Percentiles rank a stretch among this genome's conserved stretches.
Evolutionary conservation across 352 stramenopile species (phyloP).

Genomic region (Phytophthora fragariae): DNA sequence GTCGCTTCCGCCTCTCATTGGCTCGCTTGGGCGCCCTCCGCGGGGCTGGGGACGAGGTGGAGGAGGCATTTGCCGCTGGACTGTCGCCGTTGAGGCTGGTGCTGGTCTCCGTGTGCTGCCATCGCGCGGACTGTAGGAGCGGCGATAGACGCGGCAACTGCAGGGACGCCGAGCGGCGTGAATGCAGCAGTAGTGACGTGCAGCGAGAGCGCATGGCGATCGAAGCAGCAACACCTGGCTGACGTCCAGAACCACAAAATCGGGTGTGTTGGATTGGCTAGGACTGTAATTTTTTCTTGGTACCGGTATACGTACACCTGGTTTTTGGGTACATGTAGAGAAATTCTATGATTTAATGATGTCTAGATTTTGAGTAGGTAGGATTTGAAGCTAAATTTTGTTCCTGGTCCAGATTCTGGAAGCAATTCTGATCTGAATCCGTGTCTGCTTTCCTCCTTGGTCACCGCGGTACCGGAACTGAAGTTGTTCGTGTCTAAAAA

Average conservation of each 20-base stretch:
- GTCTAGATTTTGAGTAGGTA: too few relatives aligned
- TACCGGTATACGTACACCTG: too few relatives aligned
- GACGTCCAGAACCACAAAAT: constrained; percentile 19
- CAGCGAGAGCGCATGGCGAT: constrained; percentile 18
- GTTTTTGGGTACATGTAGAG: too few relatives aligned
- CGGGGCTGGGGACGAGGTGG: constrained; percentile 5
- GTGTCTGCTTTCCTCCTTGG: not conserved
- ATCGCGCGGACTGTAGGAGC: constrained; percentile 24
- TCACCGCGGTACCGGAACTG: not conserved
- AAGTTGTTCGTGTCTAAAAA: too few relatives aligned
- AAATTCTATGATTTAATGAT: too few relatives aligned
- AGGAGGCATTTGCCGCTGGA: not conserved
- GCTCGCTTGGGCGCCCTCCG: constrained; percentile 28
- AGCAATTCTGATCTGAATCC: not conserved
- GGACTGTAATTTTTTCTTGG: too few relatives aligned
- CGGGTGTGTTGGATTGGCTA: not conserved
- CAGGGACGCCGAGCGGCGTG: constrained; percentile 11
- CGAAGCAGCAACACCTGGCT: not conserved
- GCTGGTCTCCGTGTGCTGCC: constrained; percentile 27
- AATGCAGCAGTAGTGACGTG: constrained; percentile 29
- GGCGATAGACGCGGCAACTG: constrained; percentile 15
- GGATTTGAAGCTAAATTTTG: too few relatives aligned
- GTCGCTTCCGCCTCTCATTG: constrained; percentile 38
- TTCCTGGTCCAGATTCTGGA: too few relatives aligned
- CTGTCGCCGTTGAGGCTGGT: constrained; percentile 29